Evolutionary conservation across 177 flowering plant genomes (phyloP), one percentile per base, ranked within the genome.

Genomic region (Vitis hybrid): DNA sequence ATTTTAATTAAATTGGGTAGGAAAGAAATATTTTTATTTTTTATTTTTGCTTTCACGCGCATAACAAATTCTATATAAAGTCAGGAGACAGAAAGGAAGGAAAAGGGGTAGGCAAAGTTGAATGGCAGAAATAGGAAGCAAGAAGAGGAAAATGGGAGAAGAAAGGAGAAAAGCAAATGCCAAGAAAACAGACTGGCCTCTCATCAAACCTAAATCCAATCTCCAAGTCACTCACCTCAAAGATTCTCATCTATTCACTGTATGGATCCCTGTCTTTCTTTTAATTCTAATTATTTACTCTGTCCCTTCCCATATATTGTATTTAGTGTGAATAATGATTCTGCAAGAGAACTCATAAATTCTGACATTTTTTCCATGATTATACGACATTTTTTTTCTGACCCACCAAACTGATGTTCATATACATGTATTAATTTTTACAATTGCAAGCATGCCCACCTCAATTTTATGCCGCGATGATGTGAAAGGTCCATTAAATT

Each of bases 211-310:
- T 30, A 93, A 93, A 56, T 72, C 66, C 13, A 76, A 88, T 76
- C 89, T 94, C 69, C 84, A 80, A 27, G 55, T 85, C 12, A 79
- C 67, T 69, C 86, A 61, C 72, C 88, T 94, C 79, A 88, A 86
- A 80, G 90, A 81, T 10, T 68, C 59, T 58, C 83, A 90, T 85
- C 92, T 94, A 67, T 85, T 94, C 72, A 94, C 97, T 64, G 96
- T 93, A 82, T 14, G 79, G 4, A 60, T 40, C 56, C 64, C 18
- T 52, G 3, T 21, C 13, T 52, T 58, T 35, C 16, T 19, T 50
- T 11, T 60, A 51, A 50, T 30, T 72, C 52, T 7, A 56, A 3
- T 48, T 15, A 27, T 57, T 14, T 56, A 40, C 46, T 40, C 46
- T 5, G 4, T 4, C 8, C 46, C 8, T 40, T 40, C 46, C 46